These are phyloP conservation scores for Flaveria ramosissima DNA, from an alignment of 129 eudicot genomes.

Conservation along the genomic window DNA sequence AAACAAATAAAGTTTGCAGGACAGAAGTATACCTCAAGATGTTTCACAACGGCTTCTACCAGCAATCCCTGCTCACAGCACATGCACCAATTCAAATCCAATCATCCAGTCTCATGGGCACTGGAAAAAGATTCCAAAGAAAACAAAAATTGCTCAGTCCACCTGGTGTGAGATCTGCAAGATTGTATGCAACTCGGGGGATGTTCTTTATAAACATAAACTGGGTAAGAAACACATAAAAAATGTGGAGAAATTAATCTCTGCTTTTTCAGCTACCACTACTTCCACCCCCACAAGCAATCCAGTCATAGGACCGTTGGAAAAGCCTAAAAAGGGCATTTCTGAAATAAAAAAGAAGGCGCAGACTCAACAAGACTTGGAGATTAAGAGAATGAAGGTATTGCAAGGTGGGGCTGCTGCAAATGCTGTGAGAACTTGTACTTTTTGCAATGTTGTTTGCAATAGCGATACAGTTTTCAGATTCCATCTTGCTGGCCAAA, in stretches of 20 bases:
- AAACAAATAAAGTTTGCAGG: constrained; percentile 32
- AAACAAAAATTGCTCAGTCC: constrained; percentile 56
- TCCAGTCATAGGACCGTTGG: constrained; percentile 54
- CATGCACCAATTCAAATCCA: constrained; percentile 39
- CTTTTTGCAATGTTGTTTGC: constrained; percentile 68
- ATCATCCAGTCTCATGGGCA: constrained; percentile 17
- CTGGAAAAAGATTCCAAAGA: constrained; percentile 49
- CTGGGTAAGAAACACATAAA: constrained; percentile 70
- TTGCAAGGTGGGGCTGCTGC: constrained; percentile 71
- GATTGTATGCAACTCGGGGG: constrained; percentile 53
- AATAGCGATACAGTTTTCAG: constrained; percentile 65
- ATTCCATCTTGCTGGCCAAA: constrained; percentile 62
- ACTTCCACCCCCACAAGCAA: constrained; percentile 26
- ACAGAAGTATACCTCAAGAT: constrained; percentile 34
- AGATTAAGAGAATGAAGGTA: constrained; percentile 55
- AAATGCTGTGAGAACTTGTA: constrained; percentile 52
- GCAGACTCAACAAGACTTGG: constrained; percentile 44
- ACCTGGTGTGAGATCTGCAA: constrained; percentile 75
- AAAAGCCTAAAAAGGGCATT: constrained; percentile 44
- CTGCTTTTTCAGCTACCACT: constrained; percentile 2
- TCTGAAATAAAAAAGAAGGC: constrained; percentile 39
- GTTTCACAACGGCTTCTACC: constrained; percentile 37
- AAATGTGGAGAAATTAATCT: constrained; percentile 45
- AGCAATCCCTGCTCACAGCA: constrained; percentile 23
- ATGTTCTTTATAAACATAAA: constrained; percentile 55